A percentile compares a stretch with the other conserved stretches of the same genome.
phyloP scores from a whole-genome alignment of 257 asterid species.

The Solanum chaucha region DNA sequence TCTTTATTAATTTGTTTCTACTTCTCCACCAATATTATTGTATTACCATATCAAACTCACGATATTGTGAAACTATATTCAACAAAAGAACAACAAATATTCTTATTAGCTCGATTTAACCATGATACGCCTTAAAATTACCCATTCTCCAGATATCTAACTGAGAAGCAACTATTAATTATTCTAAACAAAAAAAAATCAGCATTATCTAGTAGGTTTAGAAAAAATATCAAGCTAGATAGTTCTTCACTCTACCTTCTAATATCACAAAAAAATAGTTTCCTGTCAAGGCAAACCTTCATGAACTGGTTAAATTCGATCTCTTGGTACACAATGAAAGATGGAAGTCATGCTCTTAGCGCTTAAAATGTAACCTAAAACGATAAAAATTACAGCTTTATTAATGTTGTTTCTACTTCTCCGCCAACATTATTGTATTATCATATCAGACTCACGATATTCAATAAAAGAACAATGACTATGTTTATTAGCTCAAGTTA shows the following conservation, averaged over 20 bases:
- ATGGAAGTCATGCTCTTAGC: not conserved
- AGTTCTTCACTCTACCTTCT: not conserved
- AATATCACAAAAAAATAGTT: not conserved
- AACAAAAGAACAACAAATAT: not conserved
- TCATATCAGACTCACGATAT: not conserved
- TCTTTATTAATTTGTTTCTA: not conserved
- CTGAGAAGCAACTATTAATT: not conserved
- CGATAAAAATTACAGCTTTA: not conserved
- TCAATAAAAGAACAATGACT: not conserved
- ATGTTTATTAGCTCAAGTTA: not conserved
- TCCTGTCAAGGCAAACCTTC: not conserved
- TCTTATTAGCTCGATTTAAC: not conserved
- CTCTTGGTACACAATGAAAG: not conserved
- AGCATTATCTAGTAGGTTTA: not conserved
- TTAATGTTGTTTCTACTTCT: not conserved
- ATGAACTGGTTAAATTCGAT: not conserved
- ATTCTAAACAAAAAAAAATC: not conserved
- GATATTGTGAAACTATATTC: not conserved
- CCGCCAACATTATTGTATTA: not conserved
- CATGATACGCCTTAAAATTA: not conserved
- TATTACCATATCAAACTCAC: not conserved
- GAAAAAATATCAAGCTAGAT: not conserved
- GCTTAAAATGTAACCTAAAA: not conserved
- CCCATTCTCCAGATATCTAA: not conserved
- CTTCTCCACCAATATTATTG: not conserved